Percentiles rank a stretch among this genome's conserved stretches.
Conservation (phyloP, 331 rosid genomes). For the Telfairia occidentalis region DNA sequence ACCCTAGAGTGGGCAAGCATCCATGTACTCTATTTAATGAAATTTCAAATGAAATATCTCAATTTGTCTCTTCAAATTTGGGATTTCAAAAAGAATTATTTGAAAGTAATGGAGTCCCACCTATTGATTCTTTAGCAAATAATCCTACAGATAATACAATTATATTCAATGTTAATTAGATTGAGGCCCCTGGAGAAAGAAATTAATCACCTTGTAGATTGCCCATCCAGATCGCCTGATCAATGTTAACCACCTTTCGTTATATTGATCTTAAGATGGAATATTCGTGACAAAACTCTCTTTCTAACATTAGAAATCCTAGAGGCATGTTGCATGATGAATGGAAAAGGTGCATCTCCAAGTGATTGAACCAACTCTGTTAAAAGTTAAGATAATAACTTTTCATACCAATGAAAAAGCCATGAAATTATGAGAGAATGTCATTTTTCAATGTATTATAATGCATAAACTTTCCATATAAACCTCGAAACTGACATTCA, state of each 20-base stretch:
- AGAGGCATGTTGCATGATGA: slow-evolving; percentile 67
- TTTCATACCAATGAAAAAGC: not conserved
- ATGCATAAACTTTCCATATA: not conserved
- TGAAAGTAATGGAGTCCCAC: too few relatives aligned
- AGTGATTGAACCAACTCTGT: slow-evolving; percentile 65
- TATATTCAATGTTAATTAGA: too few relatives aligned
- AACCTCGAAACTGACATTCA: not conserved
- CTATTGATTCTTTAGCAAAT: too few relatives aligned
- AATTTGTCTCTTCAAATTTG: too few relatives aligned
- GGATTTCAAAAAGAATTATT: too few relatives aligned
- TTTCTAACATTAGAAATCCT: slow-evolving; percentile 55
- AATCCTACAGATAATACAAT: too few relatives aligned
- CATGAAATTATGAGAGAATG: not conserved
- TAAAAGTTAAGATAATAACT: slow-evolving; percentile 8
- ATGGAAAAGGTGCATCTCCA: slow-evolving; percentile 66
- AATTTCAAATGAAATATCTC: too few relatives aligned
- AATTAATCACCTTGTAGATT: slow-evolving; percentile 29
- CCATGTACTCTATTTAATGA: too few relatives aligned
- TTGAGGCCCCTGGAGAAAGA: not conserved
- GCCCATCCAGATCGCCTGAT: slow-evolving; percentile 36
- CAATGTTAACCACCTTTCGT: slow-evolving; percentile 56
- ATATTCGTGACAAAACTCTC: slow-evolving; percentile 60
- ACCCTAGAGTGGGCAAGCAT: too few relatives aligned
- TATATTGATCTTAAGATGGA: slow-evolving; percentile 51
- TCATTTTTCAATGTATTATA: too few relatives aligned